Percentiles rank a stretch among this genome's conserved stretches.
Evolutionary conservation across 2,329 filamentous ascomycete genomes (phyloP).

Genomic region (Xylaria sp.): DNA sequence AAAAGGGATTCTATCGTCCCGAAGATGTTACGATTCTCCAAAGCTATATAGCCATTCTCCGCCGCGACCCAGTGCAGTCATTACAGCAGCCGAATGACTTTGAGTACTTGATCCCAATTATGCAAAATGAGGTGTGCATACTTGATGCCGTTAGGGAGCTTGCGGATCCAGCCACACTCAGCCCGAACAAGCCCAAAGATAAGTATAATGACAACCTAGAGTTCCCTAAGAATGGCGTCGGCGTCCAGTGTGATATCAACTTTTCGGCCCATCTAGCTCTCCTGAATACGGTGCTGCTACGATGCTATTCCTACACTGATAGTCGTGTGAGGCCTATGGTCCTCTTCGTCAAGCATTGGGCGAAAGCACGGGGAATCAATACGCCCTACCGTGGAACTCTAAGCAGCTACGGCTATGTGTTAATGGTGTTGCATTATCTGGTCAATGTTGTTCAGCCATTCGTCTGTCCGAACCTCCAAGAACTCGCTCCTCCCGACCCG

Average conservation of each 20-base stretch:
- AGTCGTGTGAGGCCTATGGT: conserved; percentile 80
- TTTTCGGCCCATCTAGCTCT: conserved; percentile 86
- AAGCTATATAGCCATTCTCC: conserved; percentile 64
- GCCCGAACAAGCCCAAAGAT: conserved; percentile 64
- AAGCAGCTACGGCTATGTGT: conserved; percentile 88
- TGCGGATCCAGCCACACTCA: conserved; percentile 62
- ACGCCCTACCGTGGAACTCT: conserved; percentile 86
- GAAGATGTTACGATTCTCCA: conserved; percentile 53
- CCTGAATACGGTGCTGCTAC: conserved; percentile 84
- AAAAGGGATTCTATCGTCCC: conserved; percentile 59
- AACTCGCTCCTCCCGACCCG: conserved; percentile 56
- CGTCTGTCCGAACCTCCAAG: conserved; percentile 85
- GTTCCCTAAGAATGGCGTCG: conserved; percentile 79
- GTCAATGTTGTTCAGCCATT: conserved; percentile 84
- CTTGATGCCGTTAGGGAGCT: conserved; percentile 59
- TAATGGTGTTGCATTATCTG: conserved; percentile 93
- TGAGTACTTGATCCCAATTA: conserved; percentile 55
- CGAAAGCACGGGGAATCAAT: conserved; percentile 86
- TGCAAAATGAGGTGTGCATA: conserved; percentile 49
- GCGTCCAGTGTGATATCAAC: conserved; percentile 93
- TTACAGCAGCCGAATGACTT: conserved; percentile 40
- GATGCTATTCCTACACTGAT: conserved; percentile 85
- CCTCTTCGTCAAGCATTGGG: conserved; percentile 91
- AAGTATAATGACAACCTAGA: conserved; percentile 72
- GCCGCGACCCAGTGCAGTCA: conserved; percentile 50